These are phyloP conservation scores for Apiospora phragmitis DNA, from an alignment of 2,329 filamentous ascomycete species.

Conservation along the genomic window DNA sequence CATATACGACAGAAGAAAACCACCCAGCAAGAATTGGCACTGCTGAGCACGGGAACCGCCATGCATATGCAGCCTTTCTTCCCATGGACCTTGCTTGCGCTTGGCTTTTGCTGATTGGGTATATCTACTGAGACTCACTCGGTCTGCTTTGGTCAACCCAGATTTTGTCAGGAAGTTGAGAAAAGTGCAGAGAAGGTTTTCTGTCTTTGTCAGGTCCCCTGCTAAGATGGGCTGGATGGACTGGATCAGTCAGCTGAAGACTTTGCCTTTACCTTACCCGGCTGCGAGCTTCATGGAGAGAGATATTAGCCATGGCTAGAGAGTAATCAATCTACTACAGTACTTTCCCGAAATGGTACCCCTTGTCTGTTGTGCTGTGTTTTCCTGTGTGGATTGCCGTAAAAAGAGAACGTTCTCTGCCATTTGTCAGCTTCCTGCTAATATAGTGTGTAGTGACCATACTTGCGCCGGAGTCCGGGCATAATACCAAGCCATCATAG, in stretches of 20 bases:
- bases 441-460: background rate
- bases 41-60: background rate
- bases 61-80: background rate
- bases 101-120: conserved; percentile 2
- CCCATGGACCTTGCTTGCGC: background rate
- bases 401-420: background rate
- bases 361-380: background rate
- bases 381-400: background rate
- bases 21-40: background rate
- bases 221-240: background rate
- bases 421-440: background rate
- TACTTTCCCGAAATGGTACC: background rate
- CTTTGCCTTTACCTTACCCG: background rate
- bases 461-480: background rate
- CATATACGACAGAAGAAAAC: background rate
- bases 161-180: background rate
- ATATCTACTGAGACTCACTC: background rate
- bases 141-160: background rate
- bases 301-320: background rate
- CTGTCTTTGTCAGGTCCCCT: background rate
- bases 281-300: background rate
- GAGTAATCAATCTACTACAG: background rate
- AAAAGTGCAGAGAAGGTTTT: background rate
- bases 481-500: background rate
- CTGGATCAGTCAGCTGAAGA: background rate